Conservation (phyloP, 129 eudicot species). For the Kitagawia praeruptora region DNA sequence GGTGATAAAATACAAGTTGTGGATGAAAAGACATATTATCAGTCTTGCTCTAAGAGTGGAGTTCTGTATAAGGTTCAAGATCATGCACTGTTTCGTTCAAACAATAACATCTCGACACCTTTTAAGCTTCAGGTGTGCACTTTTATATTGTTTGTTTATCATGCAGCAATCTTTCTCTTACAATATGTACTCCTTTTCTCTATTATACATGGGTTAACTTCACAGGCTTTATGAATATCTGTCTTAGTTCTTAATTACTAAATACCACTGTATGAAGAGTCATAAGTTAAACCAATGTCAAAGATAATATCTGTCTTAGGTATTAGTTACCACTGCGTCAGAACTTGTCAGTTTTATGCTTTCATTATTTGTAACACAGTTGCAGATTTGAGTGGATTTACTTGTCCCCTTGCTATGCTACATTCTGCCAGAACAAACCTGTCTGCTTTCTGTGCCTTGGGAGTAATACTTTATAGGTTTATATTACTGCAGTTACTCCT, state of each 20-base stretch:
- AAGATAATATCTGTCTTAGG: background rate
- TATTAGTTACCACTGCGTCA: background rate
- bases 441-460: background rate
- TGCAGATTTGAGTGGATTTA: background rate
- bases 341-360: background rate
- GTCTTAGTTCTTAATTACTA: background rate
- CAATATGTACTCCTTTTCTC: background rate
- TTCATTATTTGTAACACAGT: background rate
- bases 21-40: conserved; percentile 53
- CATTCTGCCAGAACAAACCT: background rate
- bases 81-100: conserved; percentile 52
- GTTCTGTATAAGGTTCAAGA: conserved; percentile 51
- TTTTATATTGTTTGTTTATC: background rate
- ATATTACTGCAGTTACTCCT: background rate
- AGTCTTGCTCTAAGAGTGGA: conserved; percentile 68
- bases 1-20: conserved; percentile 39
- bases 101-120: conserved; percentile 50
- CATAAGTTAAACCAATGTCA: background rate
- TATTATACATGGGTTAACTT: background rate
- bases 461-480: background rate
- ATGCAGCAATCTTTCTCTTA: background rate
- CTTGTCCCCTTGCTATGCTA: background rate
- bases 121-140: conserved; percentile 71
- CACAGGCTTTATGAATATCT: background rate
- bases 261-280: background rate